Evolutionary conservation across 495 filamentous ascomycete species (phyloP), one percentile per base, ranked within the genome.

Genomic region (Talaromyces proteolyticus): DNA sequence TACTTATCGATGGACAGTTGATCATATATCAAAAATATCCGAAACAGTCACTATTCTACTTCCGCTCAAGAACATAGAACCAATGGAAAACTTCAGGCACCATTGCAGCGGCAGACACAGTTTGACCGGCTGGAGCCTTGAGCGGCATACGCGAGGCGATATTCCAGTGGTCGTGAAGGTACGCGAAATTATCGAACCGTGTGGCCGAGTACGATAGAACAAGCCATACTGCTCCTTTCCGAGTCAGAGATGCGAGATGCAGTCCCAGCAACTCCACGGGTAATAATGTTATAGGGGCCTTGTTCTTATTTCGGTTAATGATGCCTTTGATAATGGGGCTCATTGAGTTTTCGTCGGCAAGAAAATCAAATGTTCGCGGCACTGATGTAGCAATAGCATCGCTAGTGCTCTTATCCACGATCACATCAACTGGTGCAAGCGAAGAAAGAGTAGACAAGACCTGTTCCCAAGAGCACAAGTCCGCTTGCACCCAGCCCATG

Each of bases 391-490:
- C 61, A 40, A 73, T 70, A 17, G 70, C 65, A 44, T 73, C 70
- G 54, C 66, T 70, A 4, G 70, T 73, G 50, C 70, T 70, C 47
- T 73, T 73, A 43, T 73, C 70, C 0, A 71, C 43, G 18, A 73
- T 60, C 38, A 67, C 60, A 25, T 73, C 65, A 40, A 73, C 68
- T 0, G 70, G 66, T 0, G 59, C 63, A 42, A 63, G 57, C 1
- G 43, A 1, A 29, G 50, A 37, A 5, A 68, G 47, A 8, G 25
- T 29, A 17, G n/a, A 21, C 5, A 60, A 57, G 17, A 73, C 53
- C 24, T 69, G 57, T 2, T 48, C 36, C 70, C 70, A 73, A 3
- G 59, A 65, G 16, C 66, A 62, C 6, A 73, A 46, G 34, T 73
- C 65, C 5, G 55, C 59, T 12, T 55, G 62, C 1, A 59, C 29